These are phyloP conservation scores for Coffea eugenioides DNA, from an alignment of 257 asterid species.

Conservation along the genomic window DNA sequence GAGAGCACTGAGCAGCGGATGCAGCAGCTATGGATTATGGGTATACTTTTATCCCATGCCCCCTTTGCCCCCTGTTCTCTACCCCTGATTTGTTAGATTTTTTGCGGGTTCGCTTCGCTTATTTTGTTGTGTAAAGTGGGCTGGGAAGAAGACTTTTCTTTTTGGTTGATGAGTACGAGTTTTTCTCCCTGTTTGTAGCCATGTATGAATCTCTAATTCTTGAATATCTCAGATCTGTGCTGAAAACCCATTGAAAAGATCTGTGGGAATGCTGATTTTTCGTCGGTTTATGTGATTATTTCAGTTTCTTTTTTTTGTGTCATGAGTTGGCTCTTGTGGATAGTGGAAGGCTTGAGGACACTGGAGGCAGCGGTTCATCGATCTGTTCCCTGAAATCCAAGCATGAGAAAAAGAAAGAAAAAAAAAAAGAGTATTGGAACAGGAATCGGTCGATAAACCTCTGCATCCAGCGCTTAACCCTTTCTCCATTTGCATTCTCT, in stretches of 20 bases:
- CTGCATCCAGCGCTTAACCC: slow-evolving; percentile 42
- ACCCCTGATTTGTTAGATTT: background rate
- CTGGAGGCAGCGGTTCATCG: slow-evolving; percentile 53
- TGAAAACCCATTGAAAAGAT: background rate
- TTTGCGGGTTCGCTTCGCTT: background rate
- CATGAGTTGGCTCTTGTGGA: background rate
- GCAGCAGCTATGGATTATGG: background rate
- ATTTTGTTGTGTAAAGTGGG: background rate
- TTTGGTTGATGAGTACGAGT: background rate
- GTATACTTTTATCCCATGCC: background rate
- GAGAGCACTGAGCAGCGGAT: background rate
- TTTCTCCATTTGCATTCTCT: background rate
- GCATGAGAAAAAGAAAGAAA: background rate
- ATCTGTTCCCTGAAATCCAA: slow-evolving; percentile 36
- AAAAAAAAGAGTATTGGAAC: background rate
- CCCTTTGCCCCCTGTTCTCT: background rate
- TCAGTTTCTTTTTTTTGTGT: background rate
- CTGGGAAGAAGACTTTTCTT: background rate
- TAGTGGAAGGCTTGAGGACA: slow-evolving; percentile 22
- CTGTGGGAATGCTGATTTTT: background rate
- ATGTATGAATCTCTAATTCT: background rate
- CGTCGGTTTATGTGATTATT: no score
- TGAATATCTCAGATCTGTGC: slow-evolving; percentile 13
- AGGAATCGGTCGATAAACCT: slow-evolving; percentile 48
- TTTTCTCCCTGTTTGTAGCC: background rate